Evolutionary conservation across 2,329 filamentous ascomycete species (phyloP).

Genomic region (Dothistroma septosporum): DNA sequence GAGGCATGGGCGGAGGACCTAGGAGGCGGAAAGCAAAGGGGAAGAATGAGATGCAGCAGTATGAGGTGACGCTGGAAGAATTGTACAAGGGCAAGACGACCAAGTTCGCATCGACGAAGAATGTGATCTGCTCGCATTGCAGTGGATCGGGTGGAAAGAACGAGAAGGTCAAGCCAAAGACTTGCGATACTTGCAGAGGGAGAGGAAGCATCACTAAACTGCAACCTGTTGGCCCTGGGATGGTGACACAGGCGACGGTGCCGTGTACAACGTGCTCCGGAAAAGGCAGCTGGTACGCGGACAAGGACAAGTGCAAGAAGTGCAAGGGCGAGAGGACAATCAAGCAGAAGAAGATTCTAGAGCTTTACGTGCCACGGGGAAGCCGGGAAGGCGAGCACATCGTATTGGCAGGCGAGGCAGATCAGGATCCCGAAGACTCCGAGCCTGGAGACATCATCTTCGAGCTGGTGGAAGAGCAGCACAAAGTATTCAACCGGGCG

Average conservation of each 20-base stretch:
- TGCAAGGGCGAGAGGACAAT: conserved; percentile 90
- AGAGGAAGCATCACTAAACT: conserved; percentile 70
- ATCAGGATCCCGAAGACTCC: conserved; percentile 84
- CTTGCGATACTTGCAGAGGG: conserved; percentile 81
- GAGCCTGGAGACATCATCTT: conserved; percentile 93
- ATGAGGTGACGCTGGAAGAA: conserved; percentile 87
- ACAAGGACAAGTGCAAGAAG: conserved; percentile 98
- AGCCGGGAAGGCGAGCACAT: conserved; percentile 79
- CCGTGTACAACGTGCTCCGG: conserved; percentile 80
- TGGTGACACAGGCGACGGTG: conserved; percentile 76
- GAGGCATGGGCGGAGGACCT: conserved; percentile 10
- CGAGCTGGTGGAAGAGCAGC: conserved; percentile 73
- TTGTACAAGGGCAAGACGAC: conserved; percentile 98
- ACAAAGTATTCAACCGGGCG: conserved; percentile 76
- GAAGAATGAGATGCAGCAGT: conserved; percentile 80
- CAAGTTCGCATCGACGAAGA: conserved; percentile 93
- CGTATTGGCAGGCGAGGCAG: conserved; percentile 85
- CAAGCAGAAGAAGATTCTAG: conserved; percentile 87
- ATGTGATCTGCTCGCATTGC: conserved; percentile 80
- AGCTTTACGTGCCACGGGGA: conserved; percentile 91
- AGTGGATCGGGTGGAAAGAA: conserved; percentile 80
- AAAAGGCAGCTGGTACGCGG: conserved; percentile 80
- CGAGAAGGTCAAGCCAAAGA: conserved; percentile 78
- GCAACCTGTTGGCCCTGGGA: conserved; percentile 77
- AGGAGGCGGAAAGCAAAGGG: conserved; percentile 56